Conservation (phyloP, 208 protist species). For the Tritrichomonas foetus region DNA sequence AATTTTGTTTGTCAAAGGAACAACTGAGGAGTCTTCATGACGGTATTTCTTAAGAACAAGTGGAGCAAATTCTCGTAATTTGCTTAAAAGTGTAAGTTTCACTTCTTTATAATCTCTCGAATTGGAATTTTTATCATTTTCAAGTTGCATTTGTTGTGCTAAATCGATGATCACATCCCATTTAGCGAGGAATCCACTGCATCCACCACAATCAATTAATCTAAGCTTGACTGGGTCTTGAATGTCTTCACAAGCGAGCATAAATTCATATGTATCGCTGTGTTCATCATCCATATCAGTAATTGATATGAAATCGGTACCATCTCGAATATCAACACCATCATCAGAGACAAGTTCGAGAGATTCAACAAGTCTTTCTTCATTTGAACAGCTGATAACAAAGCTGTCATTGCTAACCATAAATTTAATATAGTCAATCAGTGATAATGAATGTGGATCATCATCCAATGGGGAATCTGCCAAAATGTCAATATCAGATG, state of each 20-base stretch:
- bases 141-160: too few relatives aligned
- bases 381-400: not conserved
- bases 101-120: too few relatives aligned
- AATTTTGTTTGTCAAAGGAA: too few relatives aligned
- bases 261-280: not conserved
- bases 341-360: not conserved
- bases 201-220: not conserved
- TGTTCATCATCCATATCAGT: not conserved
- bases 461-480: not conserved
- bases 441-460: not conserved
- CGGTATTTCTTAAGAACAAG: too few relatives aligned
- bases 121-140: too few relatives aligned
- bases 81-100: too few relatives aligned
- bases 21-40: too few relatives aligned
- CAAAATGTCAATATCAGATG: not conserved
- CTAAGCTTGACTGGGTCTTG: not conserved
- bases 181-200: not conserved
- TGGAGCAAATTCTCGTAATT: too few relatives aligned
- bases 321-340: not conserved
- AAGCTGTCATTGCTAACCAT: not conserved
- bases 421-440: not conserved
- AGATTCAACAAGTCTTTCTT: not conserved
- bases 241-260: not conserved
- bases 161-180: not conserved
- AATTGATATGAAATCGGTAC: not conserved